A percentile compares a stretch with the other conserved stretches of the same genome.
These are phyloP conservation scores for Gigaspora rosea DNA, from an alignment of 192 early-diverging fungal genomes.

Conservation along the genomic window DNA sequence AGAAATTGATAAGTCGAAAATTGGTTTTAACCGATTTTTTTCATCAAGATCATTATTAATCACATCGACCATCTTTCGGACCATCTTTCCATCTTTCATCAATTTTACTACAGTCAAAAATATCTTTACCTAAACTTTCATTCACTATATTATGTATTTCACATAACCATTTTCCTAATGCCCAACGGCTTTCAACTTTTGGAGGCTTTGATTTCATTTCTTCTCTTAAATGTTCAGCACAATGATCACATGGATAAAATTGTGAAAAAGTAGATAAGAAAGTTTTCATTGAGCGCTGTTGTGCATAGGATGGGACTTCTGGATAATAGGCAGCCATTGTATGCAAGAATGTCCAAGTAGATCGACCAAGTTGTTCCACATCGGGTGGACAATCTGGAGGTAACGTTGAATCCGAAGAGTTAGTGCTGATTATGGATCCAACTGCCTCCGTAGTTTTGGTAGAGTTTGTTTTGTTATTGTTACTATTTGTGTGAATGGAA, in stretches of 20 bases:
- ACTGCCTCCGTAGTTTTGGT: background rate
- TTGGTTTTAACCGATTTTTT: too few species aligned
- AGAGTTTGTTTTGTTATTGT: constrained; percentile 5
- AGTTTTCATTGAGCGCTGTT: constrained; percentile 75
- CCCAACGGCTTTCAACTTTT: constrained; percentile 64
- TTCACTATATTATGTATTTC: constrained; percentile 96
- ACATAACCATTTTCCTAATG: constrained; percentile 88
- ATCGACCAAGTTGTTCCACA: constrained; percentile 73
- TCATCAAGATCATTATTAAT: constrained; percentile 31
- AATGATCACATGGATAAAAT: constrained; percentile 92
- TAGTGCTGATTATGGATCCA: constrained; percentile 19
- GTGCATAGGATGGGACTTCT: constrained; percentile 62
- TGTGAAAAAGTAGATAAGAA: constrained; percentile 77
- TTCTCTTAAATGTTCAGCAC: constrained; percentile 80
- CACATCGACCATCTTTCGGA: constrained; percentile 72
- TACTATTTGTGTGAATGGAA: constrained; percentile 23
- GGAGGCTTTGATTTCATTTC: constrained; percentile 81
- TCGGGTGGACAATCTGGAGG: constrained; percentile 78
- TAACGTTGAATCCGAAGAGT: constrained; percentile 6
- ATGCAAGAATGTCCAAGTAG: constrained; percentile 98
- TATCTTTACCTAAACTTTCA: constrained; percentile 78
- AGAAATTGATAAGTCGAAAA: too few species aligned
- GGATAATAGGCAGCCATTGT: constrained; percentile 98
- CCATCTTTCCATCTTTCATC: constrained; percentile 92
- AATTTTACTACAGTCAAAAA: constrained; percentile 93